Conservation (phyloP, 148 eudicot species). For the Rhododendron molle region DNA sequence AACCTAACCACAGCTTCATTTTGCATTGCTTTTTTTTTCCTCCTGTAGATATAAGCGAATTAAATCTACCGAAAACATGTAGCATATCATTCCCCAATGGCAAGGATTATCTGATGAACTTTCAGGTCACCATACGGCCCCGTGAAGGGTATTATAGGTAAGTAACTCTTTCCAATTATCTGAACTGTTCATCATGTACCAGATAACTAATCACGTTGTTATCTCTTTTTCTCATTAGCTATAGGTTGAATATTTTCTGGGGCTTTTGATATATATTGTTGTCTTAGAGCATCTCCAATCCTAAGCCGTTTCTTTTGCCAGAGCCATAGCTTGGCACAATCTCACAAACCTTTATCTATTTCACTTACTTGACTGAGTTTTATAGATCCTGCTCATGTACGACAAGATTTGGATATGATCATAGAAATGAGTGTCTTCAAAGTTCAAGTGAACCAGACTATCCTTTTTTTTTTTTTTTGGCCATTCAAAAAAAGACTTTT, state of each 20-base stretch:
- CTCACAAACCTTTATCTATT: background rate
- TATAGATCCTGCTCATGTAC: no score
- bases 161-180: constrained; percentile 22
- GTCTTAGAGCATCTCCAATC: background rate
- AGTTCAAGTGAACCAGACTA: no score
- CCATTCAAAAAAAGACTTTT: no score
- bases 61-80: constrained; percentile 68
- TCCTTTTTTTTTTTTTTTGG: no score
- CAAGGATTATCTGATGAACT: constrained; percentile 80
- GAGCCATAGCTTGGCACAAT: background rate
- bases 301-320: background rate
- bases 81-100: constrained; percentile 68
- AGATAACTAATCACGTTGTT: constrained; percentile 19
- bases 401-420: no score
- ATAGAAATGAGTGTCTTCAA: no score
- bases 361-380: no score
- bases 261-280: constrained; percentile 26
- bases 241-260: constrained; percentile 50
- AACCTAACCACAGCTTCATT: background rate
- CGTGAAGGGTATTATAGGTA: constrained; percentile 76
- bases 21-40: background rate
- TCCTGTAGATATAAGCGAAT: constrained; percentile 66
- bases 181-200: constrained; percentile 55
- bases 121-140: constrained; percentile 72
- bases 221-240: background rate